A percentile compares a stretch with the other conserved stretches of the same genome.
Conservation (phyloP, 768 basidiomycete species). For the Trametes meyenii region DNA sequence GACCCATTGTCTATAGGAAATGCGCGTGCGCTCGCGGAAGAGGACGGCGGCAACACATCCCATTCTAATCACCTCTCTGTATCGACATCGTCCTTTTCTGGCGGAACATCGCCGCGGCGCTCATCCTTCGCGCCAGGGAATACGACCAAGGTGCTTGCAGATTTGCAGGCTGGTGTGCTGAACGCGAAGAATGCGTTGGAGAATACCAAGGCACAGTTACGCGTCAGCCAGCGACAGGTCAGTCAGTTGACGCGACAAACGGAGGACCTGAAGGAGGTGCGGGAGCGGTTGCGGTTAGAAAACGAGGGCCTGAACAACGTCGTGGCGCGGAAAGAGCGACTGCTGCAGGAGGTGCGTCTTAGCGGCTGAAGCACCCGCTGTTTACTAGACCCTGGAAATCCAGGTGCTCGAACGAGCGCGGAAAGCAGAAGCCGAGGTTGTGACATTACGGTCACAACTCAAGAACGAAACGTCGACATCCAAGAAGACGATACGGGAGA, state of each 20-base stretch:
- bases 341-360: conserved; percentile 75
- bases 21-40: conserved; percentile 81
- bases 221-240: conserved; percentile 80
- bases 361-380: neutral
- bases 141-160: conserved; percentile 86
- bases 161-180: conserved; percentile 82
- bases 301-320: conserved; percentile 90
- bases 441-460: conserved; percentile 67
- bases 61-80: conserved; percentile 29
- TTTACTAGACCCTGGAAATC: neutral
- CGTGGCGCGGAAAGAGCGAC: conserved; percentile 82
- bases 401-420: conserved; percentile 75
- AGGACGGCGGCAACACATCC: conserved; percentile 51
- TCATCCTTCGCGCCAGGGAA: conserved; percentile 72
- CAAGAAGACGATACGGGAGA: conserved; percentile 78
- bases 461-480: conserved; percentile 72
- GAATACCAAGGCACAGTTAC: conserved; percentile 81
- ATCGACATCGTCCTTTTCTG: conserved; percentile 39
- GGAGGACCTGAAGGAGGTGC: conserved; percentile 86
- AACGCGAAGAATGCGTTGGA: conserved; percentile 82
- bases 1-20: conserved; percentile 56
- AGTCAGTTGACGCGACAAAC: conserved; percentile 83
- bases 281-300: conserved; percentile 80
- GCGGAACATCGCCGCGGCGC: conserved; percentile 53
- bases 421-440: conserved; percentile 80